phyloP scores from a whole-genome alignment of 805 yeast species.

The Starmerella scarabaei region DNA sequence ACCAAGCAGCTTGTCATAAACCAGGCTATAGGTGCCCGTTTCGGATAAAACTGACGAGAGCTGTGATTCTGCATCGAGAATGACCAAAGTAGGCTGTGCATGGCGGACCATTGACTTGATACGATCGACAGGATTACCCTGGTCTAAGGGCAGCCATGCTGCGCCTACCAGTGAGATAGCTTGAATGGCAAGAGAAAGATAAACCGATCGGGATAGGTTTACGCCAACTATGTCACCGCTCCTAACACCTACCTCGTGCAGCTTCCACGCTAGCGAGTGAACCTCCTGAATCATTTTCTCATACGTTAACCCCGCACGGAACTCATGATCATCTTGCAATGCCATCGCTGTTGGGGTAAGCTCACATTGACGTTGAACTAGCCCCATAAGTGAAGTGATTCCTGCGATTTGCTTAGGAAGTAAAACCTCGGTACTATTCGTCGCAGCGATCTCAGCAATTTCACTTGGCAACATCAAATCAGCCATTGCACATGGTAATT shows the following conservation, averaged over 20 bases:
- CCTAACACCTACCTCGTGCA: conserved; percentile 1
- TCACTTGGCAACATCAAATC: conserved; percentile 4
- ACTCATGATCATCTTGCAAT: conserved; percentile 1
- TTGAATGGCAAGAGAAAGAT: conserved; percentile 8
- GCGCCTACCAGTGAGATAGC: conserved; percentile 8
- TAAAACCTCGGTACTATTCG: neutral
- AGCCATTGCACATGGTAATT: neutral
- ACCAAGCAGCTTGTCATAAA: neutral
- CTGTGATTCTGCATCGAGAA: neutral
- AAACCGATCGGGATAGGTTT: conserved; percentile 4
- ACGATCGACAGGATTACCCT: conserved; percentile 8
- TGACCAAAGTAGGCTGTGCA: conserved; percentile 8
- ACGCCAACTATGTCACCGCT: conserved; percentile 13
- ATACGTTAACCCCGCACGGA: conserved; percentile 5
- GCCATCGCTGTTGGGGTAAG: conserved; percentile 4
- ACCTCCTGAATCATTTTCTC: conserved; percentile 3
- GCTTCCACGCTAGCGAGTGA: neutral
- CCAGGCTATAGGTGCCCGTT: neutral
- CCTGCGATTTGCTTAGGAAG: neutral
- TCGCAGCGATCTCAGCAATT: neutral
- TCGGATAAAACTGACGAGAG: neutral
- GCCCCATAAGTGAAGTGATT: neutral
- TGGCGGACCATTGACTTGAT: conserved; percentile 10
- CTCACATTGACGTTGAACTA: neutral
- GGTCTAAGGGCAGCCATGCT: conserved; percentile 12